These are phyloP conservation scores for Fistulinella prunicolor DNA, from an alignment of 768 basidiomycete genomes.

Conservation along the genomic window DNA sequence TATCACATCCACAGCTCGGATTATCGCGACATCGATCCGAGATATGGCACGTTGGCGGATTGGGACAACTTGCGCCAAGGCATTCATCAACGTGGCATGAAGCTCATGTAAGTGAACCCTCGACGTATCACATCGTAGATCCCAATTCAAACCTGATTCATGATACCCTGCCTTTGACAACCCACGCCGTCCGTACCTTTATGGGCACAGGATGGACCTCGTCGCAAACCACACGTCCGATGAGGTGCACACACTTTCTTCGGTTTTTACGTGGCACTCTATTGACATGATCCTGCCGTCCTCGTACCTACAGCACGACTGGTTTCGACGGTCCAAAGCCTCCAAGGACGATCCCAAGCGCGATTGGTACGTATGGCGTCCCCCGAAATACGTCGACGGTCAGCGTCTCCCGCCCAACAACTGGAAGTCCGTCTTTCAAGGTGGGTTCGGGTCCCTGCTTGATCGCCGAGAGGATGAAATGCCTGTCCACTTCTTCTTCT, in stretches of 20 bases:
- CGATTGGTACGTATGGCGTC: slow-evolving; percentile 77
- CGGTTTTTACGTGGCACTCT: too few species aligned
- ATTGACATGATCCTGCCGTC: neutral
- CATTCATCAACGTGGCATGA: slow-evolving; percentile 63
- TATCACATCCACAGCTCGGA: slow-evolving; percentile 45
- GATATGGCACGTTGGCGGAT: slow-evolving; percentile 62
- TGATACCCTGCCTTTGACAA: neutral
- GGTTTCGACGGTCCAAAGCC: slow-evolving; percentile 62
- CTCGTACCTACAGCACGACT: too few species aligned
- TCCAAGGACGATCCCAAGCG: slow-evolving; percentile 55
- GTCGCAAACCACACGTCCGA: slow-evolving; percentile 74
- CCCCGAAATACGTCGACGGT: slow-evolving; percentile 52
- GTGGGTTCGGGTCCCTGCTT: slow-evolving; percentile 27
- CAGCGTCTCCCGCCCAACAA: slow-evolving; percentile 66
- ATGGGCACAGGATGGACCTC: slow-evolving; percentile 60
- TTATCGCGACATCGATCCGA: slow-evolving; percentile 59
- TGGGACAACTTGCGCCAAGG: slow-evolving; percentile 55
- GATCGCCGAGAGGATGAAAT: neutral
- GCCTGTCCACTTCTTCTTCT: neutral
- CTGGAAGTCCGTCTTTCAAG: slow-evolving; percentile 67
- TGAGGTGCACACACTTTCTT: slow-evolving; percentile 40
- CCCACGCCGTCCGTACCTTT: slow-evolving; percentile 8
- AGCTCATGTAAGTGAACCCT: slow-evolving; percentile 51
- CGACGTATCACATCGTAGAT: slow-evolving; percentile 16
- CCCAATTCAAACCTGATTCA: neutral